Evolutionary conservation across 1,284 basidiomycete genomes (phyloP), one percentile per base, ranked within the genome.

Genomic region (Trametes pubescens): DNA sequence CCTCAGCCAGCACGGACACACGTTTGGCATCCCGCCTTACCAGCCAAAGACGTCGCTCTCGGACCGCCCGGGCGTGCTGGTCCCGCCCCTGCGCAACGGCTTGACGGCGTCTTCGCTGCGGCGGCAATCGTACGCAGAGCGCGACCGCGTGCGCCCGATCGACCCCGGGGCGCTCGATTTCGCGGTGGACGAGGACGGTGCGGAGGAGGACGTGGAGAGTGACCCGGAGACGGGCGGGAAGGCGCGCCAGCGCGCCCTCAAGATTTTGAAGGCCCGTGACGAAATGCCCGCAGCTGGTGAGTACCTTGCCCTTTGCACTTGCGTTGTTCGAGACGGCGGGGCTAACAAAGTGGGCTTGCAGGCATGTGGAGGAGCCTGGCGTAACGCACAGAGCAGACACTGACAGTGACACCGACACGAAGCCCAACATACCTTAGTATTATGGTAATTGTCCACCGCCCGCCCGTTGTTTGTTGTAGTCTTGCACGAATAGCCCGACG

Each of bases 361-460:
- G 75, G 73, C 51, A 91, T 93, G 89, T 93, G 90, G 90, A 83
- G 90, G 71, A 93, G 90, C 80, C 77, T 92, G 70, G 89, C 86
- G 29, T 75, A 65, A 72, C 10, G 24, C 47, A 66, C 65, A 51
- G 59, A 62, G 51, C 59, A 49, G 44, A 64, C 53, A 56, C 49
- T 57, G 58, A 61, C 55, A 56, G 47, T 56, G 58, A 60, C 61
- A 49, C 64, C 65, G 59, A 56, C 58, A 58, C 69, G 65, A 60
- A 32, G 53, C 21, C 40, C 40, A 16, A 43, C 40, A 63, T 71
- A 71, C 61, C 51, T 13, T 71, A 72, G 47, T 69, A 66, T 65
- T 67, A 57, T 62, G 58, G 62, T 71, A 71, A 72, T 71, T 43
- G 57, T 61, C 64, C 29, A 32, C 29, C 29, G 29, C 29, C 29